Percentiles rank a stretch among this genome's conserved stretches.
phyloP scores from a whole-genome alignment of 2,329 filamentous ascomycete species.

The Davidsoniella virescens region DNA sequence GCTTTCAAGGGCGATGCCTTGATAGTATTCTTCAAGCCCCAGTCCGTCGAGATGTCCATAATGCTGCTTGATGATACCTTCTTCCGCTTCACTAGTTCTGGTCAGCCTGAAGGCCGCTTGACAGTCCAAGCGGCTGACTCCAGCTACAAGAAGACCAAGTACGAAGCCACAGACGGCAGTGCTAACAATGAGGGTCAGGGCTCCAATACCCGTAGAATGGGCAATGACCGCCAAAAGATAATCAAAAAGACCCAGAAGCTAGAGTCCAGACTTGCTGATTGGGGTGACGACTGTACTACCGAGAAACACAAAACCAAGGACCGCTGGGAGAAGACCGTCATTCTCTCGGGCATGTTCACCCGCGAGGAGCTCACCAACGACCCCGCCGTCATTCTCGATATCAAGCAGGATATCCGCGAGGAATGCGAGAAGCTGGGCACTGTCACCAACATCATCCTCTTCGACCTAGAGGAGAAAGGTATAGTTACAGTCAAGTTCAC shows the following conservation, averaged over 20 bases:
- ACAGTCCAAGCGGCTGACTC: slow-evolving; percentile 70
- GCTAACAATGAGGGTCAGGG: slow-evolving; percentile 18
- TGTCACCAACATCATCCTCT: slow-evolving; percentile 83
- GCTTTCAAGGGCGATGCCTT: slow-evolving; percentile 88
- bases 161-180: slow-evolving; percentile 31
- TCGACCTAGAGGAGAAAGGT: slow-evolving; percentile 70
- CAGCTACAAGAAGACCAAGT: slow-evolving; percentile 79
- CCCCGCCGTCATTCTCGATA: slow-evolving; percentile 65
- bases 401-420: slow-evolving; percentile 85
- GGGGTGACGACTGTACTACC: slow-evolving; percentile 65
- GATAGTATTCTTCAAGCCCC: slow-evolving; percentile 85
- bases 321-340: slow-evolving; percentile 62
- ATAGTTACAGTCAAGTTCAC: slow-evolving; percentile 73
- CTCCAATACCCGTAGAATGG: slow-evolving; percentile 28
- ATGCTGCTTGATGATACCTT: slow-evolving; percentile 67
- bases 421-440: slow-evolving; percentile 75
- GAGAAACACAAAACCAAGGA: slow-evolving; percentile 30
- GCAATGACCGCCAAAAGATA: slow-evolving; percentile 70
- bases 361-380: slow-evolving; percentile 73
- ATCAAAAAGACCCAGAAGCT: slow-evolving; percentile 84
- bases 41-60: slow-evolving; percentile 77
- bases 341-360: slow-evolving; percentile 89
- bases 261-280: slow-evolving; percentile 82
- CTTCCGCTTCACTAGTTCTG: slow-evolving; percentile 49
- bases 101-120: slow-evolving; percentile 46